phyloP scores from a whole-genome alignment of 164 flowering plant species.

The Vitis amurensis region DNA sequence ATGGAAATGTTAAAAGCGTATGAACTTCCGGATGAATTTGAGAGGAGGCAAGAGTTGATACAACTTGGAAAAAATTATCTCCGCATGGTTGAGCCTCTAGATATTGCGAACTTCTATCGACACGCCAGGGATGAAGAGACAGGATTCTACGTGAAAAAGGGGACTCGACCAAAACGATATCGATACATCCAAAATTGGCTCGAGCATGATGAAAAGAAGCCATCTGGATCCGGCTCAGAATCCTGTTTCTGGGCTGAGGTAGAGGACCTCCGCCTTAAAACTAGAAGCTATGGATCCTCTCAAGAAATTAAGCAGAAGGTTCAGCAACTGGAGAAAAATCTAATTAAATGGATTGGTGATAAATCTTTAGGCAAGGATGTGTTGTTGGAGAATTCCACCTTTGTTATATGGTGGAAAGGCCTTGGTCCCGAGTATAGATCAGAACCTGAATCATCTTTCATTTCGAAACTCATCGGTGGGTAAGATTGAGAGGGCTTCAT shows the following conservation, averaged over 20 bases:
- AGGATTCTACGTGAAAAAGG: conserved; percentile 10
- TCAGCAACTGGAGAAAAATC: conserved; percentile 28
- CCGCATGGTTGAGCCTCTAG: too few species aligned
- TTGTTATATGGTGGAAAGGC: conserved; percentile 62
- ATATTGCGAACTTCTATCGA: too few species aligned
- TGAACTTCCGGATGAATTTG: too few species aligned
- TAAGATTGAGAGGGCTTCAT: too few species aligned
- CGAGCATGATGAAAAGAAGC: conserved; percentile 34
- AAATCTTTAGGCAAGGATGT: conserved; percentile 35
- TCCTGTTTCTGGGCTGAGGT: conserved; percentile 73
- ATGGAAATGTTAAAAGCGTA: too few species aligned
- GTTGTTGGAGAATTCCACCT: conserved; percentile 55
- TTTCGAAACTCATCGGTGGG: too few species aligned
- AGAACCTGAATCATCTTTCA: too few species aligned
- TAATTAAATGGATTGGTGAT: conserved; percentile 24
- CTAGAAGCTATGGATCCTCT: conserved; percentile 12
- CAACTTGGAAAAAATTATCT: too few species aligned
- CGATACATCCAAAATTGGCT: conserved; percentile 64
- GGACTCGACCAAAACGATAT: conserved; percentile 64
- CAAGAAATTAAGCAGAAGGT: conserved; percentile 33
- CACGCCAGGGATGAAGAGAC: too few species aligned
- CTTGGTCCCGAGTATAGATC: too few species aligned
- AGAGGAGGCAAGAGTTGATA: too few species aligned
- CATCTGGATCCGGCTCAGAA: conserved; percentile 27
- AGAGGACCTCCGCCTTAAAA: conserved; percentile 44